Base-by-base conservation (phyloP, 345 rosid genomes). In the Ricinus communis region DNA sequence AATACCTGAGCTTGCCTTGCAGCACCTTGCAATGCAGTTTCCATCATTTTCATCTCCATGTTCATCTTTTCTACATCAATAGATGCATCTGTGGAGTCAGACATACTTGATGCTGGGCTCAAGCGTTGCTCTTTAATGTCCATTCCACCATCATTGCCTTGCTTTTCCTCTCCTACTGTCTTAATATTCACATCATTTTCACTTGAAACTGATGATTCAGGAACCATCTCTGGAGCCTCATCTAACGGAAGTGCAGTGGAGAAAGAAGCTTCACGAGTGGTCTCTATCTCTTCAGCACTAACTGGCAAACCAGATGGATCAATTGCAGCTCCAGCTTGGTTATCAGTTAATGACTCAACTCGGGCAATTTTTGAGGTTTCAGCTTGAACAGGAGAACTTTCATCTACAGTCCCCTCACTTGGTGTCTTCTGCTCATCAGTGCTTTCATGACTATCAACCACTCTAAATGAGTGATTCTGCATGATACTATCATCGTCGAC, bases 1-100 rank as follows among this genome's bases (percentile, higher is more conserved):
- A 69, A 79, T 88, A 96, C 99, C 99, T 96, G 98, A 63, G 99
- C 89, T 90, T 93, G 99, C 84, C 97, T 93, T 69, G 99, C 99
- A 82, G 99, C 99, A 82, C 98, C 96, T 80, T 88, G 97, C 79
- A 96, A 76, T 66, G 99, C 99, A 49, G 87, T 77, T 85, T 96
- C 99, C 88, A 96, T 89, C 94, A 91, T 87, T 79, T 91, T 87
- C 89, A 91, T 83, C 80, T 96, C 98, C 80, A 65, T 87, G 83
- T 86, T 96, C 65, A 89, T 76, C 77, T 82, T 96, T 84, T 85
- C 96, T 74, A 96, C 66, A 80, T 96, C 97, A 65, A 71, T 75
- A 65, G 67, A 41, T 47, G 83, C 70, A 75, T 79, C 87, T 49
- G 71, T 52, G 46, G 87, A 70, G 75, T 76, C 85, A 45, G 88